Conservation (phyloP, 805 yeast genomes). For the Barnettozyma vustinii region DNA sequence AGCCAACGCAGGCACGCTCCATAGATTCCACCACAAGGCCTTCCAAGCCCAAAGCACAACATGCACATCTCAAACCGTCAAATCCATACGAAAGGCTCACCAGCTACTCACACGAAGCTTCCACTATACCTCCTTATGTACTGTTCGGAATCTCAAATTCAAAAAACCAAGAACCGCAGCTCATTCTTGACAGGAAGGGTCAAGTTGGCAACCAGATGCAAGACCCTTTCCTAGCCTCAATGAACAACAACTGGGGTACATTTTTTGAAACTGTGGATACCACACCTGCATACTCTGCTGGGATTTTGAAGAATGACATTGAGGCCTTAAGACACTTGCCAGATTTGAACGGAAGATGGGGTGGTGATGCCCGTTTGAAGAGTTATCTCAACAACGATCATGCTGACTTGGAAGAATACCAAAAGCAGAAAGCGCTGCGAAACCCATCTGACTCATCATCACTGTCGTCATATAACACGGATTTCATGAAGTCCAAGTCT, state of each 20-base stretch:
- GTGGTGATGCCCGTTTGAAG: conserved; percentile 61
- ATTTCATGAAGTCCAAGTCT: conserved; percentile 39
- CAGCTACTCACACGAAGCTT: conserved; percentile 33
- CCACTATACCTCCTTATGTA: conserved; percentile 60
- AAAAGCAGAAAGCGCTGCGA: conserved; percentile 1
- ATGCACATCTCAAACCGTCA: neutral
- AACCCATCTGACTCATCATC: conserved; percentile 5
- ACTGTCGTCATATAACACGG: conserved; percentile 20
- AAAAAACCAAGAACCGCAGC: conserved; percentile 18
- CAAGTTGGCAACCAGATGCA: conserved; percentile 3
- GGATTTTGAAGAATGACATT: conserved; percentile 17
- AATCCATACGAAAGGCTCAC: conserved; percentile 23
- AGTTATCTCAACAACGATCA: conserved; percentile 39
- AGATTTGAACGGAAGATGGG: conserved; percentile 55
- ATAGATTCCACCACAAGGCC: neutral
- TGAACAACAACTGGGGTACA: conserved; percentile 45
- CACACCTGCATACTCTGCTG: conserved; percentile 32
- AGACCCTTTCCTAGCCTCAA: conserved; percentile 32
- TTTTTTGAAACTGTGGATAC: conserved; percentile 43
- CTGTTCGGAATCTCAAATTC: conserved; percentile 42
- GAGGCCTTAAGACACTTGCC: conserved; percentile 28
- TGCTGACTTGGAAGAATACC: conserved; percentile 7
- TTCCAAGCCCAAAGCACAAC: neutral
- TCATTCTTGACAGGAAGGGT: conserved; percentile 2
- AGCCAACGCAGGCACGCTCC: neutral